Evolutionary conservation across 495 filamentous ascomycete genomes (phyloP).

Genomic region (Penicillium maclennaniae): DNA sequence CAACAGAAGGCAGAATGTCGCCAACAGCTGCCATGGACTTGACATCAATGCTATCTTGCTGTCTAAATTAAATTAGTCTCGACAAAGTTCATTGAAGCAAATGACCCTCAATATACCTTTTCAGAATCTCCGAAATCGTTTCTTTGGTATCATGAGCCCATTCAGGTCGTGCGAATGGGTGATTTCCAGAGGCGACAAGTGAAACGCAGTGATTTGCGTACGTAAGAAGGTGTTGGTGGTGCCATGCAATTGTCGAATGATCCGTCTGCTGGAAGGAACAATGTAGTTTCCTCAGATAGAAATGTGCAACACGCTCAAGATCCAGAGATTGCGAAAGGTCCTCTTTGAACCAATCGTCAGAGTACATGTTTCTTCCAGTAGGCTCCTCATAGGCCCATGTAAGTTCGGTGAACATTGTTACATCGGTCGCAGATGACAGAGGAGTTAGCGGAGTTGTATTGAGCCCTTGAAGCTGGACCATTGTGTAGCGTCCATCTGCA

Average conservation of each 20-base stretch:
- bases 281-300: conserved; percentile 17
- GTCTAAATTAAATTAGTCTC: conserved; percentile 8
- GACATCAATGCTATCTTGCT: conserved; percentile 19
- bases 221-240: conserved; percentile 14
- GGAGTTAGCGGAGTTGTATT: conserved; percentile 23
- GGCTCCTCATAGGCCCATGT: conserved; percentile 19
- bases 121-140: conserved; percentile 31
- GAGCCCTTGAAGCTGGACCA: conserved; percentile 25
- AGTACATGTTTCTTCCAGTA: not conserved
- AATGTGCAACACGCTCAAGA: conserved; percentile 19
- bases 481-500: conserved; percentile 9
- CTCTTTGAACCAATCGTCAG: not conserved
- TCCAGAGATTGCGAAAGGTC: conserved; percentile 1
- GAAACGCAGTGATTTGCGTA: conserved; percentile 13
- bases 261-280: not conserved
- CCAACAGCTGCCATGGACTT: conserved; percentile 28
- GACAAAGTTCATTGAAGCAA: not conserved
- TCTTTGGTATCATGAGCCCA: conserved; percentile 34
- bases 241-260: not conserved
- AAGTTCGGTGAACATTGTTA: conserved; percentile 22
- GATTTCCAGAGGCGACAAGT: conserved; percentile 8
- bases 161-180: conserved; percentile 18
- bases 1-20: conserved; percentile 30
- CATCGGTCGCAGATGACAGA: conserved; percentile 14
- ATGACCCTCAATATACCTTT: conserved; percentile 5